phyloP scores from a whole-genome alignment of 1,284 basidiomycete genomes.

The Ustilago sp. region DNA sequence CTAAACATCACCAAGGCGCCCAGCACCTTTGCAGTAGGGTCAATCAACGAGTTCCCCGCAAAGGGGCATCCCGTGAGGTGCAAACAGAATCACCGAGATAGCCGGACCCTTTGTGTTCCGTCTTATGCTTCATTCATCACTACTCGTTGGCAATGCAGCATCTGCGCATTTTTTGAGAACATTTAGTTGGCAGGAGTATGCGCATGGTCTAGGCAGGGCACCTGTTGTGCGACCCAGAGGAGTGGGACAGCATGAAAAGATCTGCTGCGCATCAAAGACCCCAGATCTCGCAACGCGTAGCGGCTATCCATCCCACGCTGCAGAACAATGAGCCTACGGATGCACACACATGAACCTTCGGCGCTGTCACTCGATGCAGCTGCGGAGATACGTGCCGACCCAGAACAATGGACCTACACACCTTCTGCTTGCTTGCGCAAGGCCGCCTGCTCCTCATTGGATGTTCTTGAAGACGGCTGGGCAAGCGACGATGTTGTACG shows the following conservation, averaged over 20 bases:
- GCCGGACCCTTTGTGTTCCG: not conserved
- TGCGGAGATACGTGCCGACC: not conserved
- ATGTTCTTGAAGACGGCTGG: no score
- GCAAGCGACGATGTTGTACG: no score
- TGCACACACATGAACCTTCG: not conserved
- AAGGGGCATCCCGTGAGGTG: not conserved
- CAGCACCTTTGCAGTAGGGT: not conserved
- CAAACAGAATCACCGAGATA: not conserved
- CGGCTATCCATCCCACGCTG: not conserved
- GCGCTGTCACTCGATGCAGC: not conserved
- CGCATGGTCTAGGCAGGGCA: not conserved
- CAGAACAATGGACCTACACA: not conserved
- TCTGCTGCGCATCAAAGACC: not conserved
- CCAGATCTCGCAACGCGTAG: not conserved
- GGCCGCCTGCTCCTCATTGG: no score
- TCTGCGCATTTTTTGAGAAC: no score
- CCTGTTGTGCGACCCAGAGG: not conserved
- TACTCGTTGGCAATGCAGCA: no score
- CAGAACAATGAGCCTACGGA: not conserved
- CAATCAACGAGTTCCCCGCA: not conserved
- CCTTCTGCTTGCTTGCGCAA: not conserved
- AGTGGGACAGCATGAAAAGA: not conserved
- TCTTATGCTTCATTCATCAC: no score
- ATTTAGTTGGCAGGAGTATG: not conserved
- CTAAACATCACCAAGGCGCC: not conserved